Conservation (phyloP, 345 rosid genomes). For the Mercurialis annua region DNA sequence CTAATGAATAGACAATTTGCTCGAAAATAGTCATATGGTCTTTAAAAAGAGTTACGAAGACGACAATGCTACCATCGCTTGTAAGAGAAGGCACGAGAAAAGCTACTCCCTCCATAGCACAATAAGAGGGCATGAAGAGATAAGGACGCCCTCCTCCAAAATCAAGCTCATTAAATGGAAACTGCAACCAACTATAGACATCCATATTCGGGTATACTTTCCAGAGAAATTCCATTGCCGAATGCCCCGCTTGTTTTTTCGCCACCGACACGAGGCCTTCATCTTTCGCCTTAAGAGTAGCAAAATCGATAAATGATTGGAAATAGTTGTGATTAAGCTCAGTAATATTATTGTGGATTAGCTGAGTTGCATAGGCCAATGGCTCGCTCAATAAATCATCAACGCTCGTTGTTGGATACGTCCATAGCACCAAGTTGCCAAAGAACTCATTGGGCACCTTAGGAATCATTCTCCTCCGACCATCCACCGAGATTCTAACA, state of each 20-base stretch:
- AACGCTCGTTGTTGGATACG: conserved; percentile 27
- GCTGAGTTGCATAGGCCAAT: conserved; percentile 19
- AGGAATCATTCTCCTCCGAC: conserved; percentile 21
- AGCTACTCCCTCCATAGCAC: conserved; percentile 19
- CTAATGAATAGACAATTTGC: background rate
- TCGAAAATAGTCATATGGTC: background rate
- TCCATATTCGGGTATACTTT: conserved; percentile 25
- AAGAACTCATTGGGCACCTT: conserved; percentile 32
- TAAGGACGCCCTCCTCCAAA: conserved; percentile 28
- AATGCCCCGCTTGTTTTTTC: no score
- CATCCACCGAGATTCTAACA: conserved; percentile 24
- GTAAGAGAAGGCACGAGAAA: conserved; percentile 21
- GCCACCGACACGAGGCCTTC: conserved; percentile 5
- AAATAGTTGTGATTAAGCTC: conserved; percentile 24
- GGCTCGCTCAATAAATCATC: conserved; percentile 17
- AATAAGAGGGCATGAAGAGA: conserved; percentile 30
- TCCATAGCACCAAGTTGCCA: conserved; percentile 40
- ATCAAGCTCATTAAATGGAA: conserved; percentile 34
- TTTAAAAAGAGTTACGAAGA: conserved; percentile 18
- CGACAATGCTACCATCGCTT: conserved; percentile 30
- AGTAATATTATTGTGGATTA: conserved; percentile 24
- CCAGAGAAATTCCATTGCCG: background rate
- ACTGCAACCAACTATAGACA: conserved; percentile 35
- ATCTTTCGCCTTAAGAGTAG: conserved; percentile 1
- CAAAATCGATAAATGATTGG: conserved; percentile 28